Evolutionary conservation across 306 rosid species (phyloP).

Genomic region (Quercus wislizeni): DNA sequence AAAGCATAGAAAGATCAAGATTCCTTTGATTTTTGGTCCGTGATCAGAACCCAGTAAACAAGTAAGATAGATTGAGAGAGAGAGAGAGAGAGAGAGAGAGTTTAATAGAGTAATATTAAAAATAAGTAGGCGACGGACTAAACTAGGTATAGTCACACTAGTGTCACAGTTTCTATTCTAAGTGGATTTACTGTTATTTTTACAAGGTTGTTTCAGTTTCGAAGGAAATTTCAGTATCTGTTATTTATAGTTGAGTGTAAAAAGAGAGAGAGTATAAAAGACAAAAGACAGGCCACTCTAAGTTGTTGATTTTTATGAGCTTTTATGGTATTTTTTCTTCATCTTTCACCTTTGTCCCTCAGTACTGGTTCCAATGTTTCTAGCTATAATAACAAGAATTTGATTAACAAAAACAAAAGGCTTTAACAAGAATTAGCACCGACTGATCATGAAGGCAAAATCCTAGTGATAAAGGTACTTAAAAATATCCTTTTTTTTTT

Average conservation of each 20-base stretch:
- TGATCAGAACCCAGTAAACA: conserved; percentile 20
- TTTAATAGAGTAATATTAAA: neutral
- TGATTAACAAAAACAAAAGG: too few species aligned
- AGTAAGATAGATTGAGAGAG: neutral
- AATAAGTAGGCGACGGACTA: conserved; percentile 21
- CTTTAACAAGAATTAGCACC: too few species aligned
- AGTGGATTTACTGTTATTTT: neutral
- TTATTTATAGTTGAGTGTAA: neutral
- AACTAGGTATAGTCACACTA: conserved; percentile 10
- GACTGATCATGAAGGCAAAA: too few species aligned
- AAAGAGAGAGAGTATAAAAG: neutral
- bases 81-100: neutral
- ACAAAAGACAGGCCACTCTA: neutral
- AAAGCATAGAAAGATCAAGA: conserved; percentile 44
- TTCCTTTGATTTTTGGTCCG: conserved; percentile 45
- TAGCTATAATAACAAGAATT: too few species aligned
- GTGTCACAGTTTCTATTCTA: neutral
- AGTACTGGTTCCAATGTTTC: too few species aligned
- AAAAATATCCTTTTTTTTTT: too few species aligned
- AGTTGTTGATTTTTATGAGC: too few species aligned
- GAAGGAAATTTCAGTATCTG: conserved; percentile 26
- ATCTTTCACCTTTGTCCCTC: too few species aligned
- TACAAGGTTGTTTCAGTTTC: neutral
- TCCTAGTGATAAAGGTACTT: too few species aligned
- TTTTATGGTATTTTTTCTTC: too few species aligned